Evolutionary conservation across 495 filamentous ascomycete species (phyloP).

Genomic region (Platismatia glauca): DNA sequence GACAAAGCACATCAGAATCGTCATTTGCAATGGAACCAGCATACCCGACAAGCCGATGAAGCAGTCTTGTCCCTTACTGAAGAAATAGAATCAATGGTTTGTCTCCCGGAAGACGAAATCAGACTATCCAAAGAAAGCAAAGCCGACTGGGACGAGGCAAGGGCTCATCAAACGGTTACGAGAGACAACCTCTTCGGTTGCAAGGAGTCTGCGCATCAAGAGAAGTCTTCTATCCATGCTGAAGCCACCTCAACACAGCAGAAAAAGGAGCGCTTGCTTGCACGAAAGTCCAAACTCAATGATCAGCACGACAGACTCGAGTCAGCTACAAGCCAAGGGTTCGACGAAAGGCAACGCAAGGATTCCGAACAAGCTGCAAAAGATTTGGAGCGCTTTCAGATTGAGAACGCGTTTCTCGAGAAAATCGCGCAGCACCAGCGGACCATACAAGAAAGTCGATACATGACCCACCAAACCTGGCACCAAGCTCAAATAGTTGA

Average conservation of each 20-base stretch:
- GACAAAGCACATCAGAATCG: slow-evolving; percentile 80
- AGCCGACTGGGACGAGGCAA: slow-evolving; percentile 51
- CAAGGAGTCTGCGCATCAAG: slow-evolving; percentile 54
- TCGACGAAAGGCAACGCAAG: slow-evolving; percentile 65
- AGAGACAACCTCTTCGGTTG: slow-evolving; percentile 51
- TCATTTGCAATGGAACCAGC: slow-evolving; percentile 64
- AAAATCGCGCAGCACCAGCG: slow-evolving; percentile 39
- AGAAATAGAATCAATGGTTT: slow-evolving; percentile 58
- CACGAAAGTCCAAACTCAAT: slow-evolving; percentile 65
- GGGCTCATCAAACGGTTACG: slow-evolving; percentile 50
- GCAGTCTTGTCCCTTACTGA: slow-evolving; percentile 50
- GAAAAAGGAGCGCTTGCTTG: slow-evolving; percentile 68
- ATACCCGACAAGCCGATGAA: slow-evolving; percentile 76
- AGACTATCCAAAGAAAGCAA: slow-evolving; percentile 53
- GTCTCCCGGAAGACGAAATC: slow-evolving; percentile 58
- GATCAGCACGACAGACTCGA: slow-evolving; percentile 70
- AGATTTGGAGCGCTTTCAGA: slow-evolving; percentile 53
- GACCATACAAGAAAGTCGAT: slow-evolving; percentile 40
- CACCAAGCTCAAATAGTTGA: slow-evolving; percentile 42
- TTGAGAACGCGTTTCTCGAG: slow-evolving; percentile 43
- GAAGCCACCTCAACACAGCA: slow-evolving; percentile 60
- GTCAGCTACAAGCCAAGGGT: slow-evolving; percentile 63
- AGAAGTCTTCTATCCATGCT: slow-evolving; percentile 53
- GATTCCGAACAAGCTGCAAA: slow-evolving; percentile 57
- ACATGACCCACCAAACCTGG: slow-evolving; percentile 39